Evolutionary conservation across 2,329 filamentous ascomycete species (phyloP), one percentile per base, ranked within the genome.

Genomic region (Xylaria sp.): DNA sequence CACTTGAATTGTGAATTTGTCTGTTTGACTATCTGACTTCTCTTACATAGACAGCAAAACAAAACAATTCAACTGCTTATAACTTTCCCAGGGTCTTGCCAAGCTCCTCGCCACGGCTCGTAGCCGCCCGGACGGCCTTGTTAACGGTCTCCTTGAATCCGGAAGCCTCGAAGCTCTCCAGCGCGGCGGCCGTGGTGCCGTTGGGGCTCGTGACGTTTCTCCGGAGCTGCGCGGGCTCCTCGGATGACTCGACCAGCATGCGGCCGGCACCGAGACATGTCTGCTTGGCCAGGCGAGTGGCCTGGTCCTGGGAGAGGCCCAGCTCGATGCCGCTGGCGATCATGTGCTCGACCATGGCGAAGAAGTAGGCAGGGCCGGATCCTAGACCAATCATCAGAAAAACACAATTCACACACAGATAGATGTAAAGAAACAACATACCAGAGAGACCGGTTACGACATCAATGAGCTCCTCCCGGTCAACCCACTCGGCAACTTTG

Each of bases 151-250:
- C 73, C 66, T 75, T 72, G 50, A 80, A 71, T 0, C 76, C 76
- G 0, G 74, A 74, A 34, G 72, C 71, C 64, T 79, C 77, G 42
- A 81, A 80, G 67, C 76, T 80, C 59, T 78, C 71, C 13, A 81
- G 71, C 0, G 78, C 79, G 10, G 79, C 79, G 48, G 80, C 72
- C 0, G 79, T 81, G 2, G 79, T 81, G 35, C 79, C 79, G 63
- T 80, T 80, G 23, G 79, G 79, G 71, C 79, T 81, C 4, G 79
- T 81, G 54, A 81, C 79, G 66, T 81, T 81, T 65, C 73, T 78
- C 57, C 79, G 75, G 54, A 81, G 72, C 70, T 81, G 78, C 0
- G 74, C 66, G 0, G 79, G 78, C 39, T 75, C 72, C 2, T 80
- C 78, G 2, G 74, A 69, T 1, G 79, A 79, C 63, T 78, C 74